Base-by-base conservation (phyloP, 192 early-diverging fungal genomes). In the Lunasporangiospora selenospora region DNA sequence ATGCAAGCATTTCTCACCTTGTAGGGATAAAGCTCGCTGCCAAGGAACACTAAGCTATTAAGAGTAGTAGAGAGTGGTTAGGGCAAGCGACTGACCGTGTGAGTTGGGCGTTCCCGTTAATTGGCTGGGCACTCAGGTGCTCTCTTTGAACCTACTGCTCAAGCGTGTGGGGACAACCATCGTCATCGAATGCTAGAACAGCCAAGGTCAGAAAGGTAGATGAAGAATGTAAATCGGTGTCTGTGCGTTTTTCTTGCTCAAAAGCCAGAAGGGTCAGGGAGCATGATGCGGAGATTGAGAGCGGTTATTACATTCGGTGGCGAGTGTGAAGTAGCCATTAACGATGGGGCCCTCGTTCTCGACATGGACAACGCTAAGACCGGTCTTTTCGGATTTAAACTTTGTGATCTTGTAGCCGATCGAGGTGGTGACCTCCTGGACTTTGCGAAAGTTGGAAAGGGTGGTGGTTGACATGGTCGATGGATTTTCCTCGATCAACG, bases 81-180 rank as follows among this genome's bases (percentile, higher is more conserved):
- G 27, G 33, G 51, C 4, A 45, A 42, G 5, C n/a, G 33, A 49
- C 26, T 44, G 40, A 55, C 34, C 5, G 21, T 59, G 29, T 7
- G 7, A n/a, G 3, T n/a, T 37, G 27, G n/a, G n/a, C n/a, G n/a
- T n/a, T n/a, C n/a, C n/a, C n/a, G n/a, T n/a, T n/a, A n/a, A n/a
- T n/a, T n/a, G n/a, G n/a, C n/a, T n/a, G n/a, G n/a, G n/a, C n/a
- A n/a, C n/a, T n/a, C n/a, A n/a, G n/a, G n/a, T n/a, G n/a, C n/a
- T n/a, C n/a, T n/a, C n/a, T n/a, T n/a, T n/a, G n/a, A n/a, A n/a
- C n/a, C n/a, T 82, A 82, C 85, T 86, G 85, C 53, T 86, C 85
- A 26, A 86, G 60, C 15, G 82, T 84, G 54, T 86, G 85, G 33
- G 82, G 82, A 34, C 85, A 84, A 4, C 85, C 85, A 67, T 79